Percentiles rank a stretch among this genome's conserved stretches.
Evolutionary conservation across 805 yeast species (phyloP).

Genomic region (Wickerhamiella galacta): DNA sequence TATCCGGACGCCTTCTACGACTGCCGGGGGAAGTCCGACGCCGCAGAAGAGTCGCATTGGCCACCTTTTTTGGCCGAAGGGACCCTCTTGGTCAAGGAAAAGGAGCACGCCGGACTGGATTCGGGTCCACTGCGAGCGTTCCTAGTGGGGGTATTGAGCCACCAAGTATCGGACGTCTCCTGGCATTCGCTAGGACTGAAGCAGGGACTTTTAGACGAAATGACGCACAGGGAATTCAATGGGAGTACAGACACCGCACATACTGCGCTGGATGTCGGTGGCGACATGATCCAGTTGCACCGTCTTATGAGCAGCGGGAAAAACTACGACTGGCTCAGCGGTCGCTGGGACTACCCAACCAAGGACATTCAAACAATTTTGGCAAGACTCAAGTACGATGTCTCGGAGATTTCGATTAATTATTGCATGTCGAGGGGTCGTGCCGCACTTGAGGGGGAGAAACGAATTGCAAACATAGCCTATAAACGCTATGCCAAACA

Average conservation of each 20-base stretch:
- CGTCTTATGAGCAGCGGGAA: conserved; percentile 23
- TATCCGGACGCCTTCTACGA: conserved; percentile 55
- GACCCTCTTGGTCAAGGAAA: conserved; percentile 27
- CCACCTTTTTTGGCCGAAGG: conserved; percentile 41
- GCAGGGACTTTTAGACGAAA: conserved; percentile 37
- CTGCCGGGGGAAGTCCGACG: conserved; percentile 34
- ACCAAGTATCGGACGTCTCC: conserved; percentile 46
- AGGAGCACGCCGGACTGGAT: conserved; percentile 13
- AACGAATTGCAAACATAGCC: conserved; percentile 20
- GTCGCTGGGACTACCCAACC: conserved; percentile 25
- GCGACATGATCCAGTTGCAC: conserved; percentile 37
- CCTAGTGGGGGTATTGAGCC: conserved; percentile 40
- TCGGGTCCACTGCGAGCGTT: conserved; percentile 30
- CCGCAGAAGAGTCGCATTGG: conserved; percentile 55
- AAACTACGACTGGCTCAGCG: conserved; percentile 17
- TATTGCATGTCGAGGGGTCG: conserved; percentile 41
- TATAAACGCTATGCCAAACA: conserved; percentile 21
- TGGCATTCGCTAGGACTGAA: conserved; percentile 48
- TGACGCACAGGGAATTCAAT: conserved; percentile 37
- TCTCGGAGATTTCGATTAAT: conserved; percentile 23
- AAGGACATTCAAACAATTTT: conserved; percentile 30
- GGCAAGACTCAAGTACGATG: conserved; percentile 23
- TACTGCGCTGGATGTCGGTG: conserved; percentile 39
- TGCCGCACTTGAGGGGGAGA: conserved; percentile 34
- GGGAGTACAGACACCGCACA: conserved; percentile 37